A percentile compares a stretch with the other conserved stretches of the same genome.
These are phyloP conservation scores for Backusella australiensis DNA, from an alignment of 192 early-diverging fungal species.

Conservation along the genomic window DNA sequence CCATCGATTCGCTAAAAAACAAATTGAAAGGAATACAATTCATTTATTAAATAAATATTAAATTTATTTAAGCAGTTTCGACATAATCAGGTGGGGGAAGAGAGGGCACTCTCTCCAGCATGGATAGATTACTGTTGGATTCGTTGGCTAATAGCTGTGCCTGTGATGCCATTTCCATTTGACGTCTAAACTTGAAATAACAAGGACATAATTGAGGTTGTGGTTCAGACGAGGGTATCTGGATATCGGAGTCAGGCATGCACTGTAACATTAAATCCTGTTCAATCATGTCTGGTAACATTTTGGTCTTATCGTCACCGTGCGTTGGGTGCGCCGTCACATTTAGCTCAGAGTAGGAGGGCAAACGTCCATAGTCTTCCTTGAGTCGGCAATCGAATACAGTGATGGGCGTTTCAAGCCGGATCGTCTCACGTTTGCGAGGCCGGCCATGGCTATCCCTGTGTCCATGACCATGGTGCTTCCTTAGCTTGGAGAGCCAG, in stretches of 20 bases:
- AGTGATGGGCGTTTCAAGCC: conserved; percentile 10
- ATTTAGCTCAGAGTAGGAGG: conserved; percentile 23
- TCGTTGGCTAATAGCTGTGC: neutral
- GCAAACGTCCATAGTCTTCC: conserved; percentile 27
- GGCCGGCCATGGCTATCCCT: neutral
- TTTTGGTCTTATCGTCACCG: conserved; percentile 2
- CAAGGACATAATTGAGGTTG: conserved; percentile 15
- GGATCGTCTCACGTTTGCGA: neutral
- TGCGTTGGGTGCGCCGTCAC: conserved; percentile 3
- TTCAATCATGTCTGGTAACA: neutral
- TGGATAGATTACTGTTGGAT: neutral
- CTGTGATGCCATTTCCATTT: conserved; percentile 25
- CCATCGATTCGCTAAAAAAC: neutral
- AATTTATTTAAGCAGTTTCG: neutral
- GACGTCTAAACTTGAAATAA: conserved; percentile 20
- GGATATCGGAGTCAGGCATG: conserved; percentile 9
- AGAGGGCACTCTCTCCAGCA: conserved; percentile 15
- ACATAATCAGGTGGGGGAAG: conserved; percentile 30
- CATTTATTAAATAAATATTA: neutral
- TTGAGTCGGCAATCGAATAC: conserved; percentile 34
- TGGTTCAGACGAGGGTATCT: neutral
- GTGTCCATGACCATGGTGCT: neutral
- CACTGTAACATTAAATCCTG: conserved; percentile 17
- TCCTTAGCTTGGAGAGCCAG: conserved; percentile 2
- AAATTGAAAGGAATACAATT: neutral